A percentile compares a stretch with the other conserved stretches of the same genome.
Evolutionary conservation across 73 alveolate genomes (phyloP).

Genomic region (Uronychia binucleata): DNA sequence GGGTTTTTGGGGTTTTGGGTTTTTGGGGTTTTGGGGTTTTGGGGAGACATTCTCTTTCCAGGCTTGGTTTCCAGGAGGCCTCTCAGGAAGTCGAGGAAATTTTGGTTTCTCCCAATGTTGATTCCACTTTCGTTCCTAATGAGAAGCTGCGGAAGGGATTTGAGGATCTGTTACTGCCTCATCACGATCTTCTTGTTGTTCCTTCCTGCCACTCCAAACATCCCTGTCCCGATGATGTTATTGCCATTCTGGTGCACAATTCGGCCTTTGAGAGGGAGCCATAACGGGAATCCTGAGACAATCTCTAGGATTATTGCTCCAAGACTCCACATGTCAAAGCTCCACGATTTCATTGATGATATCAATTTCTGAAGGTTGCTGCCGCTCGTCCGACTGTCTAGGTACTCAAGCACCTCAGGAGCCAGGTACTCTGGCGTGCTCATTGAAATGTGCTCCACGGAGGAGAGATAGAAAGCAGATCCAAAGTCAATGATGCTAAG

Average conservation of each 20-base stretch:
- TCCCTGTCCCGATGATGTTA: constrained; percentile 48
- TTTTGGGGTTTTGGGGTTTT: no score
- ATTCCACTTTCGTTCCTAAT: neutral
- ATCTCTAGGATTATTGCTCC: constrained; percentile 75
- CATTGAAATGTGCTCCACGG: neutral
- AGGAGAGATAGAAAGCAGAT: constrained; percentile 35
- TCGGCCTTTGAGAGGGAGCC: constrained; percentile 73
- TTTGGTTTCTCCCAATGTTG: neutral
- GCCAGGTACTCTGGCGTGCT: constrained; percentile 94
- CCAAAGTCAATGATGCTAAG: constrained; percentile 74
- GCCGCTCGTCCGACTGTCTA: constrained; percentile 32
- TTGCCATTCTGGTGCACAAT: constrained; percentile 34
- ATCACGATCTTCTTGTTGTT: constrained; percentile 48
- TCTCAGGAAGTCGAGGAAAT: neutral
- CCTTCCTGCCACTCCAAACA: constrained; percentile 65
- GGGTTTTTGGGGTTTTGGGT: no score
- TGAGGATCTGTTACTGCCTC: constrained; percentile 30
- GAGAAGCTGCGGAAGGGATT: neutral
- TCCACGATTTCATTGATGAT: constrained; percentile 21
- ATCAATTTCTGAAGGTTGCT: neutral
- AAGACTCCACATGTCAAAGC: constrained; percentile 72
- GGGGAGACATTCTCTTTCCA: neutral
- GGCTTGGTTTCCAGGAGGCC: neutral
- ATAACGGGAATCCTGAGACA: constrained; percentile 67
- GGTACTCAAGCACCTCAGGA: constrained; percentile 85